phyloP scores from a whole-genome alignment of 2,329 filamentous ascomycete species.

The Fonsecaea pugnacius region DNA sequence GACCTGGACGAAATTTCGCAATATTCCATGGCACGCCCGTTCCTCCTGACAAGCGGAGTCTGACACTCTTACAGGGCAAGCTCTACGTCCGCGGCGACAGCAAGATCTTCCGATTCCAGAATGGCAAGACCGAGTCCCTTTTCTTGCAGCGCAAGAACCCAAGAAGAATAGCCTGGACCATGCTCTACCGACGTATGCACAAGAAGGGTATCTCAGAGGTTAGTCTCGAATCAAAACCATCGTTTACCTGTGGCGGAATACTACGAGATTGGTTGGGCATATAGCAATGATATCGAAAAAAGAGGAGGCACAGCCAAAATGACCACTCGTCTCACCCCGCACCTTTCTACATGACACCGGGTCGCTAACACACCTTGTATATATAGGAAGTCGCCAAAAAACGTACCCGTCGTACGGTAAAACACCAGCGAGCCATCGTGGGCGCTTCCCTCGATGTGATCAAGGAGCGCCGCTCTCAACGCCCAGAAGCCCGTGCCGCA shows the following conservation, averaged over 20 bases:
- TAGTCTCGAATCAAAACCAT: conserved; percentile 51
- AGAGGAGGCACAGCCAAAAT: conserved; percentile 9
- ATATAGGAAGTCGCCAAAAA: conserved; percentile 98
- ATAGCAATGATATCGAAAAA: not conserved
- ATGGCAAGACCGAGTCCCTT: conserved; percentile 98
- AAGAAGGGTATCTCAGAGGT: conserved; percentile 99
- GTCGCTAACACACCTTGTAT: not conserved
- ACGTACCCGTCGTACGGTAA: conserved; percentile 96
- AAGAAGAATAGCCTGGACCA: conserved; percentile 98
- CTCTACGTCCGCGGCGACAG: conserved; percentile 99
- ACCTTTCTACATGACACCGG: not conserved
- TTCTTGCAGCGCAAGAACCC: conserved; percentile 99
- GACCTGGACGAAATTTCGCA: conserved; percentile 16
- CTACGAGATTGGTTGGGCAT: not conserved
- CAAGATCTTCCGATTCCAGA: conserved; percentile 99
- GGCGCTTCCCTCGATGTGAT: conserved; percentile 99
- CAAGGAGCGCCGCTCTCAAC: conserved; percentile 95
- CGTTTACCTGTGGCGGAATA: not conserved
- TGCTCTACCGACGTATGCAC: conserved; percentile 97
- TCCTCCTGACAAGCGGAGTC: conserved; percentile 28
- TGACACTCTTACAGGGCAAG: conserved; percentile 73
- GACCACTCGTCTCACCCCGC: not conserved
- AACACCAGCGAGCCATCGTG: conserved; percentile 98
- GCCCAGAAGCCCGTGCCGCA: conserved; percentile 92
- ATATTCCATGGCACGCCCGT: not conserved